Evolutionary conservation across 148 eudicot species (phyloP).

Genomic region (Chenopodium suecicum): DNA sequence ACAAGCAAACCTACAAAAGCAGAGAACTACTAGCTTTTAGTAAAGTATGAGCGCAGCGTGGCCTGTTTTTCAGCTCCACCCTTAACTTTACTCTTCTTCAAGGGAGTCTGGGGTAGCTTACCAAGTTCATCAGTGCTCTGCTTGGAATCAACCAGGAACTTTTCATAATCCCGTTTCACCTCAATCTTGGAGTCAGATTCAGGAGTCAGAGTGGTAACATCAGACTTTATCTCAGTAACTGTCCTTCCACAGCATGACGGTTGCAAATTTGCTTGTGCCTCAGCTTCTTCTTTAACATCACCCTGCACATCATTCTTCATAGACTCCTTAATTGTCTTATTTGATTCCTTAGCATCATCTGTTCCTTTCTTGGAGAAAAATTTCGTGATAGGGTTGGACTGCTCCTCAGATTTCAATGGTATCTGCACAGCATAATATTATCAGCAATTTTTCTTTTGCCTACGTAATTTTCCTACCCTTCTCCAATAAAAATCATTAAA

Average conservation of each 20-base stretch:
- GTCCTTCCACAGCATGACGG: background rate
- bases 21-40: conserved; percentile 41
- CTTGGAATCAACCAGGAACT: conserved; percentile 39
- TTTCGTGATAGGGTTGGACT: conserved; percentile 55
- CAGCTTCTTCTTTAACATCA: conserved; percentile 47
- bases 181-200: conserved; percentile 29
- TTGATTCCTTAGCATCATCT: conserved; percentile 29
- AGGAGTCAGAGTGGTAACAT: conserved; percentile 18
- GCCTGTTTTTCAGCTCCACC: conserved; percentile 58
- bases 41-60: conserved; percentile 66
- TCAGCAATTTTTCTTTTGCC: background rate
- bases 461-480: background rate
- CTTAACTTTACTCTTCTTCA: conserved; percentile 45
- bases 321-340: conserved; percentile 29
- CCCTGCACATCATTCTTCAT: conserved; percentile 20
- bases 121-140: conserved; percentile 26
- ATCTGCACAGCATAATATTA: conserved; percentile 45
- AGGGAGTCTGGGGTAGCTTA: conserved; percentile 35
- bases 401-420: conserved; percentile 53
- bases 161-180: conserved; percentile 52
- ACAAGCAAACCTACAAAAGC: background rate
- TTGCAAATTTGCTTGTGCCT: conserved; percentile 18
- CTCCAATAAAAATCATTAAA: background rate
- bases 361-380: conserved; percentile 65
- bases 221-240: conserved; percentile 25